phyloP scores from a whole-genome alignment of 768 basidiomycete genomes.

The Amanita rubescens region DNA sequence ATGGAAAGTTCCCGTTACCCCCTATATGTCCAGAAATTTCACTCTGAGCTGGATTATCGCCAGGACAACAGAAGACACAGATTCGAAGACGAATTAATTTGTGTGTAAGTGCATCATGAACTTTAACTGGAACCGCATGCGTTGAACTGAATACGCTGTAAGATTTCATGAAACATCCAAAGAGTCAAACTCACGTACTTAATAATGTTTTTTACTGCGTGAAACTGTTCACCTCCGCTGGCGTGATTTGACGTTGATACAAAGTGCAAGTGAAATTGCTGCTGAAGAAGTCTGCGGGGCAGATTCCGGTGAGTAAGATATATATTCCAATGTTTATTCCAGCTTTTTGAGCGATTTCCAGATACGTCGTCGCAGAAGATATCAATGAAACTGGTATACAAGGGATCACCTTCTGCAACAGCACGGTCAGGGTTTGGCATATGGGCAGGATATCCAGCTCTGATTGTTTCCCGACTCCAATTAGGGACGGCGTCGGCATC shows the following conservation, averaged over 20 bases:
- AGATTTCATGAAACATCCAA: background rate
- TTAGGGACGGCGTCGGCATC: conserved; percentile 13
- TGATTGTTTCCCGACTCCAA: conserved; percentile 15
- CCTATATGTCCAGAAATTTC: conserved; percentile 33
- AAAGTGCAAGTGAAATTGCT: conserved; percentile 31
- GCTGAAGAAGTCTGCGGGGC: conserved; percentile 25
- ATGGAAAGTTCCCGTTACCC: conserved; percentile 30
- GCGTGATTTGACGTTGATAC: conserved; percentile 32
- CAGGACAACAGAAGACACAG: conserved; percentile 21
- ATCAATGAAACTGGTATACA: conserved; percentile 26
- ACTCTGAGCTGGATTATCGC: conserved; percentile 34
- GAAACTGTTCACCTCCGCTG: conserved; percentile 29
- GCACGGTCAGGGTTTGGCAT: conserved; percentile 28
- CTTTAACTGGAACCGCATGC: conserved; percentile 22
- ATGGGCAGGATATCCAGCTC: conserved; percentile 13
- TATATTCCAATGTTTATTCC: conserved; percentile 38
- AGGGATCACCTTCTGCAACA: conserved; percentile 21
- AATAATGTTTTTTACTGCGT: conserved; percentile 23
- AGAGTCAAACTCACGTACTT: conserved; percentile 17
- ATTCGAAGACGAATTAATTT: conserved; percentile 19
- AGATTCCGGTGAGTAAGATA: conserved; percentile 31
- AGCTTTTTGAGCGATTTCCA: conserved; percentile 35
- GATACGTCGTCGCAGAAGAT: conserved; percentile 36
- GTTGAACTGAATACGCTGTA: conserved; percentile 18
- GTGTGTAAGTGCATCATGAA: conserved; percentile 20